Percentiles rank a stretch among this genome's conserved stretches.
phyloP scores from a whole-genome alignment of 2,329 filamentous ascomycete species.

The Aspergillus sp. region DNA sequence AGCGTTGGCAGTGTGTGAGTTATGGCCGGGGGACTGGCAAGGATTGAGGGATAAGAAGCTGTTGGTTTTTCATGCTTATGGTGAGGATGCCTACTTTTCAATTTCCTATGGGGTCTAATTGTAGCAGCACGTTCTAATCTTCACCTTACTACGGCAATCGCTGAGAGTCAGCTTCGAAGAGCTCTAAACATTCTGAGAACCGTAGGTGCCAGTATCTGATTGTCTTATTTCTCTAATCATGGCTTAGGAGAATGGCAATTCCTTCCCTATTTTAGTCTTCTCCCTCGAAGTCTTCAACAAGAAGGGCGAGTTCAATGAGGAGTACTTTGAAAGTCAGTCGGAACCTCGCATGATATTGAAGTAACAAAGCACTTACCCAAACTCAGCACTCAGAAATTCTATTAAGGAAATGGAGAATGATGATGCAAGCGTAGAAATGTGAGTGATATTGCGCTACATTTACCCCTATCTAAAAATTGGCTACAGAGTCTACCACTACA shows the following conservation, averaged over 20 bases:
- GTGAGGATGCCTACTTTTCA: slow-evolving; percentile 37
- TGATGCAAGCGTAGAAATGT: slow-evolving; percentile 63
- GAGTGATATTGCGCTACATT: slow-evolving; percentile 15
- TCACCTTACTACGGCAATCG: slow-evolving; percentile 42
- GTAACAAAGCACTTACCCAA: slow-evolving; percentile 18
- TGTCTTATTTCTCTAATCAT: neutral
- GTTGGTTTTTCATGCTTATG: slow-evolving; percentile 64
- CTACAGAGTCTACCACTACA: slow-evolving; percentile 60
- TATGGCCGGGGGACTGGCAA: slow-evolving; percentile 47
- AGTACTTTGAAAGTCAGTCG: slow-evolving; percentile 43
- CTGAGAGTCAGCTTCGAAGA: slow-evolving; percentile 53
- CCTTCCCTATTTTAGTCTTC: slow-evolving; percentile 65
- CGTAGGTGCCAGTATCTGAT: slow-evolving; percentile 13
- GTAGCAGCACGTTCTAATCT: slow-evolving; percentile 28
- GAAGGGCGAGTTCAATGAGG: slow-evolving; percentile 35
- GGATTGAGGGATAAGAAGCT: slow-evolving; percentile 65
- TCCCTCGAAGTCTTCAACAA: slow-evolving; percentile 63
- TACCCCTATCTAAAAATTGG: neutral
- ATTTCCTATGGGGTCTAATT: slow-evolving; percentile 5
- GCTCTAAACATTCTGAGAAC: slow-evolving; percentile 61
- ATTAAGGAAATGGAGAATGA: slow-evolving; percentile 60
- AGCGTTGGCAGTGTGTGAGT: slow-evolving; percentile 59
- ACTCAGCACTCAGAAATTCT: slow-evolving; percentile 58
- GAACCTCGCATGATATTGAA: neutral
- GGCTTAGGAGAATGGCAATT: slow-evolving; percentile 58